These are phyloP conservation scores for Neurospora sp. DNA, from an alignment of 495 filamentous ascomycete species.

Conservation along the genomic window DNA sequence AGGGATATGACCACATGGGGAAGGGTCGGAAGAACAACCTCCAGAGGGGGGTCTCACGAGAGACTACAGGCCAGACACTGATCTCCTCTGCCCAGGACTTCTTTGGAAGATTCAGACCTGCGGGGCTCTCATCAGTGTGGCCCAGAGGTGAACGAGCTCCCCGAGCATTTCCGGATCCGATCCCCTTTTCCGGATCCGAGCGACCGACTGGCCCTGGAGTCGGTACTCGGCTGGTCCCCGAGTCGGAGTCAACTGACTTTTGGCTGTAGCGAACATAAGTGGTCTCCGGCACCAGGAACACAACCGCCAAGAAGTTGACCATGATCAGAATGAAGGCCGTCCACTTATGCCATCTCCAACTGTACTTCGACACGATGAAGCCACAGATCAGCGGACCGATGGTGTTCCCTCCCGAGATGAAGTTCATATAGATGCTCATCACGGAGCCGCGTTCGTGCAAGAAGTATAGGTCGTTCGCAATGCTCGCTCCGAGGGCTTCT, in stretches of 20 bases:
- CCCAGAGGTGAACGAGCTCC: not conserved
- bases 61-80: conserved; percentile 17
- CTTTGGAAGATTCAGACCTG: conserved; percentile 4
- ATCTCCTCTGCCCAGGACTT: conserved; percentile 20
- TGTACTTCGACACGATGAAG: conserved; percentile 26
- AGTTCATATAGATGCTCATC: conserved; percentile 33
- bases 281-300: conserved; percentile 32
- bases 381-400: conserved; percentile 32
- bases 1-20: conserved; percentile 31
- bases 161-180: not conserved
- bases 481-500: conserved; percentile 28
- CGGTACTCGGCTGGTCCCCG: not conserved
- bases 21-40: conserved; percentile 27
- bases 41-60: conserved; percentile 15
- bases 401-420: conserved; percentile 29
- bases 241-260: not conserved
- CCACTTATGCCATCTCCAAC: conserved; percentile 33
- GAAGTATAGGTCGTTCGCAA: conserved; percentile 34
- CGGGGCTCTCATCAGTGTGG: not conserved
- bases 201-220: not conserved
- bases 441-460: conserved; percentile 31
- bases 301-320: conserved; percentile 24
- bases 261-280: conserved; percentile 21
- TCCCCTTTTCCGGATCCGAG: not conserved
- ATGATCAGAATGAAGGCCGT: conserved; percentile 22